Conservation (phyloP, 192 early-diverging fungal species). For the Chytriomyces sp. region DNA sequence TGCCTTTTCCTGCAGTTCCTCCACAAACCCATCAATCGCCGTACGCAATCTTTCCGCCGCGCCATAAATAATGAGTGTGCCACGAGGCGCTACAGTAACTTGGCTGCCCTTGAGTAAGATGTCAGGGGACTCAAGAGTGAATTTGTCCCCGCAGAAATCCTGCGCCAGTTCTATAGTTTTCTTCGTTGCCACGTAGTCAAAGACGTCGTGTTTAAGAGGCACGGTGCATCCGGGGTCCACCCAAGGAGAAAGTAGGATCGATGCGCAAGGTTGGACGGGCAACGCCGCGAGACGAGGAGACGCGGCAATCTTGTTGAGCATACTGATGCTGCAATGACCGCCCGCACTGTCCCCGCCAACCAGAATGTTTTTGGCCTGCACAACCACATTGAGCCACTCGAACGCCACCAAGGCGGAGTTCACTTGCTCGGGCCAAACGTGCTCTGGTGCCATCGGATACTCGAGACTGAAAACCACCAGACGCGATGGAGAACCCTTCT, state of each 20-base stretch:
- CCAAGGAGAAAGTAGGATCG: background rate
- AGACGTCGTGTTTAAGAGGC: background rate
- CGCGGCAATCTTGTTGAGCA: constrained; percentile 12
- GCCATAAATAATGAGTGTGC: constrained; percentile 32
- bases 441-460: constrained; percentile 34
- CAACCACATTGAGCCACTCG: constrained; percentile 23
- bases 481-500: background rate
- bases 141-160: no score
- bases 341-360: constrained; percentile 43
- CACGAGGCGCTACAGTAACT: constrained; percentile 15
- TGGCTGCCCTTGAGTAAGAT: no score
- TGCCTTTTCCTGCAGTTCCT: background rate
- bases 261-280: background rate
- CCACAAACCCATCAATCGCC: constrained; percentile 27
- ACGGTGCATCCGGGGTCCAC: background rate
- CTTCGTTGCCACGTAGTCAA: no score
- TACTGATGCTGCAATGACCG: constrained; percentile 27
- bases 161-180: no score
- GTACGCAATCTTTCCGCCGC: constrained; percentile 22
- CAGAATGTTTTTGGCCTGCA: constrained; percentile 25
- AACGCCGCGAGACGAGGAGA: no score
- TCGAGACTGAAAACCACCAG: constrained; percentile 28
- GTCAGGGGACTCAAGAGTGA: no score
- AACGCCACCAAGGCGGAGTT: constrained; percentile 21
- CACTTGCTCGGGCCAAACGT: constrained; percentile 18